These are phyloP conservation scores for Wallacemonas sp. DNA, from an alignment of 208 protist genomes.

Conservation along the genomic window DNA sequence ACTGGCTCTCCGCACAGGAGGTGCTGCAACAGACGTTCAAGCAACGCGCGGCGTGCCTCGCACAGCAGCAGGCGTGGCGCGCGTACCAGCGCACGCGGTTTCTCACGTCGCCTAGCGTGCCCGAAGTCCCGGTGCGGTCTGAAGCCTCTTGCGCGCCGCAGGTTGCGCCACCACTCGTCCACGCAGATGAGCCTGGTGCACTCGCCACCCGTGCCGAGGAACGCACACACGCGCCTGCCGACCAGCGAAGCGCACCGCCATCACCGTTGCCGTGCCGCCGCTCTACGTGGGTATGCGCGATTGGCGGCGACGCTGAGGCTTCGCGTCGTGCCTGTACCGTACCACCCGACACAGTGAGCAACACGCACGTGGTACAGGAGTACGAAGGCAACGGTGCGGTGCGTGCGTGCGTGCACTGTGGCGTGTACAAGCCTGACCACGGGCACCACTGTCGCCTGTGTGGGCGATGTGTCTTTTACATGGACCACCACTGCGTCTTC, in stretches of 20 bases:
- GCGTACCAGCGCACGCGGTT: not conserved
- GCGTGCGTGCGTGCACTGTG: constrained; percentile 47
- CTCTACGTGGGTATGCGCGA: too few species aligned
- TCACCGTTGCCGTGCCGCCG: not conserved
- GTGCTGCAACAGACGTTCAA: constrained; percentile 4
- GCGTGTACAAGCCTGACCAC: constrained; percentile 44
- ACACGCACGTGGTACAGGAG: constrained; percentile 24
- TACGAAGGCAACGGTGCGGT: constrained; percentile 23
- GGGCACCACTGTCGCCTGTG: constrained; percentile 66
- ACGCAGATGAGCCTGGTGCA: not conserved
- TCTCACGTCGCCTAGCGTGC: not conserved
- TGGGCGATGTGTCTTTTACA: constrained; percentile 42
- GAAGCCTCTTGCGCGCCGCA: too few species aligned
- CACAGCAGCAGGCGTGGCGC: not conserved
- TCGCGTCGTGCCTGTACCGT: too few species aligned
- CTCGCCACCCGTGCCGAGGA: not conserved
- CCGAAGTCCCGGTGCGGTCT: not conserved
- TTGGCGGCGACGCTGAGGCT: too few species aligned
- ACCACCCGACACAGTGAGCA: constrained; percentile 1
- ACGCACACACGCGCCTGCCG: not conserved
- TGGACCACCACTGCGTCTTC: constrained; percentile 82
- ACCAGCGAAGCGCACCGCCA: not conserved
- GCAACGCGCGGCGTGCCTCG: not conserved
- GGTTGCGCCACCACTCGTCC: too few species aligned
- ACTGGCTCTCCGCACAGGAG: constrained; percentile 7